Evolutionary conservation across 2,329 filamentous ascomycete genomes (phyloP).

Genomic region (Aspergillus oerlinghausenensis): DNA sequence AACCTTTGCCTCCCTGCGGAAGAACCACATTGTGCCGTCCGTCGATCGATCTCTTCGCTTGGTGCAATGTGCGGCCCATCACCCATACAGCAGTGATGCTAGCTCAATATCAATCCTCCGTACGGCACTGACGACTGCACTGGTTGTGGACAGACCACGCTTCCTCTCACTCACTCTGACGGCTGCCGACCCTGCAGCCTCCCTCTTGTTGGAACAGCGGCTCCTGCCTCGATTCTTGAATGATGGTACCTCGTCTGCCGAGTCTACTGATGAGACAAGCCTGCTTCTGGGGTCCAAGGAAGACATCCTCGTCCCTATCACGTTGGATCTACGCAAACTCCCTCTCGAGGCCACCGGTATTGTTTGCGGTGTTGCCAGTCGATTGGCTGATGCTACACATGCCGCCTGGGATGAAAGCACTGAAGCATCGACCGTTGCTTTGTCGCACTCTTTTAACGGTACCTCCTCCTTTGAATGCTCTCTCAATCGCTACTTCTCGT

Average conservation of each 20-base stretch:
- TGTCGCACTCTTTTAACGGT: constrained; percentile 14
- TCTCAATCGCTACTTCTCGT: constrained; percentile 8
- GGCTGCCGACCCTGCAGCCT: constrained; percentile 42
- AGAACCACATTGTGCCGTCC: constrained; percentile 67
- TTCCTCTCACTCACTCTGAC: constrained; percentile 47
- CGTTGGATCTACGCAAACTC: constrained; percentile 74
- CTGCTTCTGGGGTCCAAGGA: constrained; percentile 69
- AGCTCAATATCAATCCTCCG: constrained; percentile 38
- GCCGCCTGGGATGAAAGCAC: constrained; percentile 35
- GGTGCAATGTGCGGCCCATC: constrained; percentile 72
- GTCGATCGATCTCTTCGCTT: constrained; percentile 66
- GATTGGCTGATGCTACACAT: constrained; percentile 68
- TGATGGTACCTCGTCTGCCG: constrained; percentile 43
- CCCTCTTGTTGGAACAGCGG: constrained; percentile 42
- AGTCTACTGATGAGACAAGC: constrained; percentile 48
- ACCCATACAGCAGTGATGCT: constrained; percentile 38
- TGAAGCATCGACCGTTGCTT: constrained; percentile 12
- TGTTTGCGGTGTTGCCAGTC: constrained; percentile 85
- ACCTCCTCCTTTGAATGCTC: constrained; percentile 12
- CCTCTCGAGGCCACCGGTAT: constrained; percentile 89
- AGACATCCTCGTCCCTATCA: constrained; percentile 75
- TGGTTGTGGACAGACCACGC: constrained; percentile 41
- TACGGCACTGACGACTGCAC: constrained; percentile 33
- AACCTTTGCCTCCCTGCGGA: constrained; percentile 79
- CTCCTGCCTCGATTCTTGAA: constrained; percentile 64